phyloP scores from a whole-genome alignment of 495 filamentous ascomycete genomes.

The Aspergillus funiculosus region DNA sequence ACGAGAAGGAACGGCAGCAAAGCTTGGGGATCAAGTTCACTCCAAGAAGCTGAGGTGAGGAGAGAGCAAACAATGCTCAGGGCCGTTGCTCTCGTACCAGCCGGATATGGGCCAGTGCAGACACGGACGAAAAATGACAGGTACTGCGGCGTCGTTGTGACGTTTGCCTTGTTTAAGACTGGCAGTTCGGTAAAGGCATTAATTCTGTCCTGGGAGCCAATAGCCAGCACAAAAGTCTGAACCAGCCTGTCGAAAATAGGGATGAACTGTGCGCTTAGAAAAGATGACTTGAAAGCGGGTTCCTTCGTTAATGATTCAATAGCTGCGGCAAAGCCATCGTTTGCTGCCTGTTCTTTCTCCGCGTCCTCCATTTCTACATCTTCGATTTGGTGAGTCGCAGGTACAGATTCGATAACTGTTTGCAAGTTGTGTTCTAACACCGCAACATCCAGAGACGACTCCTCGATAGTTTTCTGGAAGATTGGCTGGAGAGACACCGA shows the following conservation, averaged over 20 bases:
- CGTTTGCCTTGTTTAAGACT: conserved; percentile 51
- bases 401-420: conserved; percentile 51
- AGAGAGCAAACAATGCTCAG: conserved; percentile 52
- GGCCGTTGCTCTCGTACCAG: conserved; percentile 59
- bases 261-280: conserved; percentile 33
- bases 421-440: conserved; percentile 66
- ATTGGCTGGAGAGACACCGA: conserved; percentile 47
- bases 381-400: conserved; percentile 33
- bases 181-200: conserved; percentile 52
- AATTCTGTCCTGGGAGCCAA: conserved; percentile 44
- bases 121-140: conserved; percentile 70
- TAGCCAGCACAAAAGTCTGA: conserved; percentile 56
- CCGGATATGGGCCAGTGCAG: conserved; percentile 66
- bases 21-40: conserved; percentile 63
- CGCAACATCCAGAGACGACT: conserved; percentile 58
- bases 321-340: conserved; percentile 36
- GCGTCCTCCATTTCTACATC: conserved; percentile 50
- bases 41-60: conserved; percentile 43
- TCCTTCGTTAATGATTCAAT: conserved; percentile 33
- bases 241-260: conserved; percentile 51
- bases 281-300: conserved; percentile 26
- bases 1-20: conserved; percentile 69
- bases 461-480: conserved; percentile 53
- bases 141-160: conserved; percentile 56
- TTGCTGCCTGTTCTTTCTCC: conserved; percentile 24